Evolutionary conservation across 2,329 filamentous ascomycete genomes (phyloP).

Genomic region (Microdochium nivale): DNA sequence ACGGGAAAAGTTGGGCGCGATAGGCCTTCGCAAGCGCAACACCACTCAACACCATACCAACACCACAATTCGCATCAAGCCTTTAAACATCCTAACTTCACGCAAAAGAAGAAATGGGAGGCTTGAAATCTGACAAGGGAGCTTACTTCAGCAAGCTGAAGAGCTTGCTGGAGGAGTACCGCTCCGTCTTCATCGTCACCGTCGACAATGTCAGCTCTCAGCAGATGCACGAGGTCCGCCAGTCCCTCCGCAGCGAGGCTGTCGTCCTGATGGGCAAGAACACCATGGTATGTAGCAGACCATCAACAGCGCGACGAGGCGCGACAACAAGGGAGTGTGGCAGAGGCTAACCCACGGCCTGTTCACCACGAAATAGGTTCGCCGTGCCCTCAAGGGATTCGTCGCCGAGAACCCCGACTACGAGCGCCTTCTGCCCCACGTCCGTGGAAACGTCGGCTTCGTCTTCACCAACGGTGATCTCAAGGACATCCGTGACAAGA

Average conservation of each 20-base stretch:
- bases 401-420: slow-evolving; percentile 86
- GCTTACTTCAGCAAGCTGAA: slow-evolving; percentile 99
- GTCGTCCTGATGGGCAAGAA: slow-evolving; percentile 99
- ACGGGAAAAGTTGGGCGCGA: background rate
- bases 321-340: background rate
- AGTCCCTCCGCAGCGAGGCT: slow-evolving; percentile 79
- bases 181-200: slow-evolving; percentile 93
- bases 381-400: slow-evolving; percentile 96
- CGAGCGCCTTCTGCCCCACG: slow-evolving; percentile 91
- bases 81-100: slow-evolving; percentile 99
- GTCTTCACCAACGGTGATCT: slow-evolving; percentile 98
- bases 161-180: slow-evolving; percentile 91
- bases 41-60: slow-evolving; percentile 1
- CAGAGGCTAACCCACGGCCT: slow-evolving; percentile 1
- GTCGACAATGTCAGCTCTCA: slow-evolving; percentile 99
- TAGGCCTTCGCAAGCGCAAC: background rate
- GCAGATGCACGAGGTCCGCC: slow-evolving; percentile 99
- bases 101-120: slow-evolving; percentile 95
- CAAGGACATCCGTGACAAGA: slow-evolving; percentile 87
- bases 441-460: slow-evolving; percentile 98
- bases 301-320: background rate
- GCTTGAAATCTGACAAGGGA: slow-evolving; percentile 89
- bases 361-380: slow-evolving; percentile 49
- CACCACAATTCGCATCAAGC: slow-evolving; percentile 30
- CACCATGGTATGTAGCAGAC: slow-evolving; percentile 72